phyloP scores from a whole-genome alignment of 1,139 yeast species.

The Yamadazyma diospyri region DNA sequence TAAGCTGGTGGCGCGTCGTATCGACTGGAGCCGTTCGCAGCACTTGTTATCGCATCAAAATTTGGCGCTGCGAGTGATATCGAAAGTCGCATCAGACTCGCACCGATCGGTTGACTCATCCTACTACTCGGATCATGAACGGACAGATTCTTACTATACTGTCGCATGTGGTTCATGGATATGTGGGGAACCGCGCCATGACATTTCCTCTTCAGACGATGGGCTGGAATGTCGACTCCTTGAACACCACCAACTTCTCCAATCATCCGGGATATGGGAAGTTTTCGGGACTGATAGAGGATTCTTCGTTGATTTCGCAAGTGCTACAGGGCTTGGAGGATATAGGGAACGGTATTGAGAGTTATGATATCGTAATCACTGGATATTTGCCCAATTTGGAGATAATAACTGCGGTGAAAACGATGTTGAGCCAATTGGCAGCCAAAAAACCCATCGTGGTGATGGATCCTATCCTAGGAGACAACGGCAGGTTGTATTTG shows the following conservation, averaged over 20 bases:
- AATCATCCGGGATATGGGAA: constrained; percentile 48
- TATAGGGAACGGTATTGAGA: constrained; percentile 11
- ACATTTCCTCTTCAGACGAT: constrained; percentile 40
- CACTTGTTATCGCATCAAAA: no score
- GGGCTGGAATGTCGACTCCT: constrained; percentile 44
- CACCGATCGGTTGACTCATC: neutral
- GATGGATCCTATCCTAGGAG: constrained; percentile 94
- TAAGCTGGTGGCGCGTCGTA: no score
- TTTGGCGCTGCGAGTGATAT: neutral
- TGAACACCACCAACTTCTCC: constrained; percentile 41
- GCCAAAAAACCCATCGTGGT: constrained; percentile 43
- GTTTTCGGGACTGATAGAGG: constrained; percentile 25
- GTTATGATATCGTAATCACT: constrained; percentile 26
- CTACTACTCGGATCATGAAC: neutral
- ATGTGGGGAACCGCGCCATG: constrained; percentile 43
- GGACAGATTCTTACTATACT: constrained; percentile 33
- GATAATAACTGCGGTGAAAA: constrained; percentile 21
- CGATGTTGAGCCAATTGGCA: constrained; percentile 13
- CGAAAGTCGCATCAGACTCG: neutral
- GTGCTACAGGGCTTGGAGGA: constrained; percentile 32
- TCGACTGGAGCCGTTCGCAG: no score
- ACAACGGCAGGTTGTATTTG: constrained; percentile 80
- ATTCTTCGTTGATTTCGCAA: constrained; percentile 10
- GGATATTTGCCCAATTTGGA: constrained; percentile 40
- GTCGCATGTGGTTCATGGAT: constrained; percentile 47